Conservation (phyloP, 2,329 filamentous ascomycete genomes). For the Mycosphaerelloides madeirae region DNA sequence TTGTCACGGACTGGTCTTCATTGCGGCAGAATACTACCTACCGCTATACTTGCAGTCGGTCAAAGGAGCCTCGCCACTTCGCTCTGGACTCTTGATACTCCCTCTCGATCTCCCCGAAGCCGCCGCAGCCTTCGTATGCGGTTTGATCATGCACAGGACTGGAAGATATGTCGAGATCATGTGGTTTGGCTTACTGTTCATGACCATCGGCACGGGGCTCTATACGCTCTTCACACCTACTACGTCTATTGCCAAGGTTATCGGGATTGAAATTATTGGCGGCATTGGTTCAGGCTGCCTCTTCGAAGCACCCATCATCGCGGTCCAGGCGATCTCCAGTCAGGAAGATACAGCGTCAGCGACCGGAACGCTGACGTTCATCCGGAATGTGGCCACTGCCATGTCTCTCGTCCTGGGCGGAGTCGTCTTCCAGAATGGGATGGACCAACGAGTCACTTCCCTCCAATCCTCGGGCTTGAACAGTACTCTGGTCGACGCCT, state of each 20-base stretch:
- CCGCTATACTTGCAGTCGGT: slow-evolving; percentile 71
- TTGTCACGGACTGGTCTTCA: slow-evolving; percentile 53
- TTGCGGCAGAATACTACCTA: slow-evolving; percentile 64
- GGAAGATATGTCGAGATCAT: slow-evolving; percentile 47
- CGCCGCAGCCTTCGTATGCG: slow-evolving; percentile 41
- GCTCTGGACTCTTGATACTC: slow-evolving; percentile 58
- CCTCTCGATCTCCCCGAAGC: slow-evolving; percentile 52
- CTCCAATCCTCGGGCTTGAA: slow-evolving; percentile 49
- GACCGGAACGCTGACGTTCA: slow-evolving; percentile 49
- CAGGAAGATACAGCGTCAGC: slow-evolving; percentile 47
- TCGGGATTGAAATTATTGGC: slow-evolving; percentile 48
- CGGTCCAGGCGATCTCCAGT: slow-evolving; percentile 49
- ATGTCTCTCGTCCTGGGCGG: slow-evolving; percentile 48
- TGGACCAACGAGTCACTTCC: slow-evolving; percentile 51
- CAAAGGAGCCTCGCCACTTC: slow-evolving; percentile 55
- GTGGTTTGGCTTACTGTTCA: slow-evolving; percentile 39
- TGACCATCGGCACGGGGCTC: slow-evolving; percentile 46
- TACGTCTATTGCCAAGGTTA: slow-evolving; percentile 38
- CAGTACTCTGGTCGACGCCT: slow-evolving; percentile 40
- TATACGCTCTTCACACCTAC: slow-evolving; percentile 40
- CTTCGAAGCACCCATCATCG: slow-evolving; percentile 53
- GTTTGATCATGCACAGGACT: slow-evolving; percentile 48
- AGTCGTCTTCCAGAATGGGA: slow-evolving; percentile 53
- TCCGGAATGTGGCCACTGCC: slow-evolving; percentile 42
- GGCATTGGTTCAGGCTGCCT: slow-evolving; percentile 50